Base-by-base conservation (phyloP, 306 rosid genomes). In the Inga laurina region DNA sequence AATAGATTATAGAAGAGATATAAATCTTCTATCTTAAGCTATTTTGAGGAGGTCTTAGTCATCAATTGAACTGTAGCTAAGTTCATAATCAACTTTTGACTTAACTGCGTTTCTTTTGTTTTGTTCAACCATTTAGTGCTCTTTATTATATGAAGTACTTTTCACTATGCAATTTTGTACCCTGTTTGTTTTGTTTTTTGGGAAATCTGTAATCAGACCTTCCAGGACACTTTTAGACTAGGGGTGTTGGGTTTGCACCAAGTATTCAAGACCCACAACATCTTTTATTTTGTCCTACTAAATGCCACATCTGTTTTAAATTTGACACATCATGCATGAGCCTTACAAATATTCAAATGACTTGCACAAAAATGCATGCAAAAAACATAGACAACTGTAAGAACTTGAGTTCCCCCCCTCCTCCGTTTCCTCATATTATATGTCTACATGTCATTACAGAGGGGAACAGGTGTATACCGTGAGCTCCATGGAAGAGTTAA, bases 401-500 rank as follows among this genome's bases (percentile, higher is more conserved):
- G 59, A 73, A 48, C 59, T 73, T 24, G 13, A 48, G 43, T 27
- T 10, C 52, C 27, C 48, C 79, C 54, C 6, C n/a, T 0, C 10
- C 64, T 81, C 21, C 76, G 48, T 77, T 75, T 74, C 81, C 46
- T 51, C 79, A 64, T 41, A 75, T 76, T 54, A 65, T 85, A 83
- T 87, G 41, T 46, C 72, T 80, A 59, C 81, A 44, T 88, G 76
- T 46, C 13, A 27, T 88, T 74, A 76, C 95, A 97, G 98, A 64
- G 95, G 91, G 83, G 95, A 91, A 77, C 99, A 97, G 89, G 94
- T 84, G 81, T 98, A 90, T 82, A 24, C 81, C 78, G 89, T 97
- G 95, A 91, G 90, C 80, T 88, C 95, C 37, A 82, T 92, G 93
- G 99, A 97, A 83, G 99, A 97, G 88, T 82, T 97, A 88, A 92